Base-by-base conservation (phyloP, 108 stramenopile species). In the Cyclostephanos tholiformis region DNA sequence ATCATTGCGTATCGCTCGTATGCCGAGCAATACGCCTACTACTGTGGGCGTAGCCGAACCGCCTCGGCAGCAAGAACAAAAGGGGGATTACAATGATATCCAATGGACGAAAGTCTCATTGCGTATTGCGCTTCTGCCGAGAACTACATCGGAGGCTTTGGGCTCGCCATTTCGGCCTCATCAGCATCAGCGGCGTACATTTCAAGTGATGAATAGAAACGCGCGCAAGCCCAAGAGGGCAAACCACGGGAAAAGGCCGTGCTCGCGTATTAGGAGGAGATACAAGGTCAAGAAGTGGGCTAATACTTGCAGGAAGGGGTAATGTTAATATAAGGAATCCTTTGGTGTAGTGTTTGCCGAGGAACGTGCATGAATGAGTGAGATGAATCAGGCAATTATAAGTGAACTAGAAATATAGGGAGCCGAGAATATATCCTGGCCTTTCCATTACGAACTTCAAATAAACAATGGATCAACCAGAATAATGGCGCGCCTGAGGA, bases 191-290 rank as follows among this genome's bases (percentile, higher is more conserved):
- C 58, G 66, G 13, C 65, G 52, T 50, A 72, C 71, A 48, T 82
- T 86, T 27, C 76, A 84, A 63, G 77, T 65, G 12, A 84, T 89
- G 88, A 88, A 88, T 69, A 80, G 91, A 43, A 92, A 92, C 60
- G 78, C 83, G n/a, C 77, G 91, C 26, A 75, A 75, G 51, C 62
- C 88, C 0, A 92, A 88, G 65, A 75, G 77, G 44, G 86, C 91
- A 0, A 92, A 92, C 67, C 75, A 87, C 41, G 91, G 91, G 4
- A 76, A 82, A 41, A 72, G 91, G 14, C 88, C 91, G 16, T 89
- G 88, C 67, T 92, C 91, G 12, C 74, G 86, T 41, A 48, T 53
- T 44, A 63, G 77, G 36, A 84, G 91, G 70, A 74, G 88, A 57
- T 73, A 62, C 58, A 88, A 87, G 75, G 77, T 75, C 13, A 78